Conservation (phyloP, 1,284 basidiomycete species). For the Ustanciosporium gigantosporum region DNA sequence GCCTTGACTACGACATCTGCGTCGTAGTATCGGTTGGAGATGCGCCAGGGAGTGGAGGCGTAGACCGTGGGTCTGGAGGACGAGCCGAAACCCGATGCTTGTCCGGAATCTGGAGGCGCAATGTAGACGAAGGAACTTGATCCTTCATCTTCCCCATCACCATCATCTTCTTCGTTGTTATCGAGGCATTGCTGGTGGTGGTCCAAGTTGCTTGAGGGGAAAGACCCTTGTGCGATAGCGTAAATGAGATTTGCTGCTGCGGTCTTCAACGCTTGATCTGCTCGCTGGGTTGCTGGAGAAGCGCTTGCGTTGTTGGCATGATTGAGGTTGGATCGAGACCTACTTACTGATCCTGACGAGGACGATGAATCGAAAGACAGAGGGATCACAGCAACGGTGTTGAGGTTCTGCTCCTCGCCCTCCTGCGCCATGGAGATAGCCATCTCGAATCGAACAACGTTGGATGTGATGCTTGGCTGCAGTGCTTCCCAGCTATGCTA, state of each 20-base stretch:
- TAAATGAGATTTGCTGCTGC: slow-evolving; percentile 27
- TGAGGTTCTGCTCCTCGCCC: slow-evolving; percentile 3
- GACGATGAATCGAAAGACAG: too few species aligned
- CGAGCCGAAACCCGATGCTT: too few species aligned
- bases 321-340: slow-evolving; percentile 1
- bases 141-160: slow-evolving; percentile 19
- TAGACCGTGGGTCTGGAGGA: slow-evolving; percentile 2
- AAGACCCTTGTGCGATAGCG: slow-evolving; percentile 28
- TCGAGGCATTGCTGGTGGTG: not conserved
- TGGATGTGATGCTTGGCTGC: too few species aligned
- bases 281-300: not conserved
- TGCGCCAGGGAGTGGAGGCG: slow-evolving; percentile 30
- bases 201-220: not conserved
- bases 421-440: not conserved
- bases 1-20: slow-evolving; percentile 40
- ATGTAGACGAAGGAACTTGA: slow-evolving; percentile 28
- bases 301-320: too few species aligned
- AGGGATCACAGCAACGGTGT: slow-evolving; percentile 28
- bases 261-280: slow-evolving; percentile 3
- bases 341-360: not conserved
- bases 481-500: too few species aligned
- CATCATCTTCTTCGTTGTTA: slow-evolving; percentile 4
- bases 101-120: not conserved
- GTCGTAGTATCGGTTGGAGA: slow-evolving; percentile 50
- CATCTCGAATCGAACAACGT: too few species aligned